Evolutionary conservation across 2,329 filamentous ascomycete species (phyloP), one percentile per base, ranked within the genome.

Genomic region (Fusarium camptoceras): DNA sequence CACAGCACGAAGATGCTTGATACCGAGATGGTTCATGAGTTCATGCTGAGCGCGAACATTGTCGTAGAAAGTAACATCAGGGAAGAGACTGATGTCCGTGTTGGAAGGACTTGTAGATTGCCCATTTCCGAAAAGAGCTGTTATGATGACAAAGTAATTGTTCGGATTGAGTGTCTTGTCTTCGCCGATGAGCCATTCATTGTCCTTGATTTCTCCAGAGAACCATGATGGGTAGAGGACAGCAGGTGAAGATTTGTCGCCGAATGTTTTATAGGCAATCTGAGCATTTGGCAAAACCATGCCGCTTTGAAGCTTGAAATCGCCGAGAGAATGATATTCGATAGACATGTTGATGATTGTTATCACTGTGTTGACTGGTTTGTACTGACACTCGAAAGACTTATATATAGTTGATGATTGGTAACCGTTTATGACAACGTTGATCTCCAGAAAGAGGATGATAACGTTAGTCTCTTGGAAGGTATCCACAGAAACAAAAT

Each of bases 221-320:
- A 90, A 94, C 92, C 92, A 94, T 4, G 89, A 89, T 4, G 92
- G 92, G 75, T 94, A 94, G 65, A 94, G 86, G 61, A 94, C 87
- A 4, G 88, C 89, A 10, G 92, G 91, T 8, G 81, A 83, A 0
- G 81, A 84, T 0, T 86, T 77, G 59, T 89, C 83, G 22, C 92
- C 92, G 71, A 92, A 91, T 0, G 92, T 93, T 78, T 92, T 94
- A 83, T 93, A 95, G 18, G 92, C 91, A 56, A 95, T 88, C 74
- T 87, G 86, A 3, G 92, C 92, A 70, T 87, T 78, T 3, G 86
- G 83, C 20, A 94, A 84, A 8, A 80, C 83, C n/a, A 82, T 83
- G 41, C 91, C 91, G 27, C 85, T 89, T 74, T 91, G 87, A 5
- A 94, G 86, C 65, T 85, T 80, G 82, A 91, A 92, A 78, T 91